Evolutionary conservation across 1,139 yeast species (phyloP), one percentile per base, ranked within the genome.

Genomic region (Scheffersomyces stambukii): DNA sequence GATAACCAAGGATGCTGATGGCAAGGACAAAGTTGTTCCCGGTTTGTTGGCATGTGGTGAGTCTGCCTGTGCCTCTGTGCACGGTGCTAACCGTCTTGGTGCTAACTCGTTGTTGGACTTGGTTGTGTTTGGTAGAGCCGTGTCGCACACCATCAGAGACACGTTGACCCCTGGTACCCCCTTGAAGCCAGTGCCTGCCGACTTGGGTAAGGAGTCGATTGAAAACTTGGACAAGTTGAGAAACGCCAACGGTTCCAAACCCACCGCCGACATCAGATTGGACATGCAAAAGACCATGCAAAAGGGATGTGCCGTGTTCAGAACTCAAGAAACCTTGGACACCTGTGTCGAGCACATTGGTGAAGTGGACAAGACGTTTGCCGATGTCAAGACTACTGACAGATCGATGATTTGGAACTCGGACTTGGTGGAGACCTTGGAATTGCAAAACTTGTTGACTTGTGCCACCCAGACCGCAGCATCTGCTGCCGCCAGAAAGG

Each of bases 351-450:
- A 66, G 46, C 77, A 81, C 50, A 85, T 91, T 52, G 67, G 68
- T 38, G 76, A 64, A 35, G 85, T 91, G 42, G 96, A 89, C 64
- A 67, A 72, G 49, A 60, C 81, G 19, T 81, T 86, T 54, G 46
- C 43, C 25, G 67, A 69, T 35, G 77, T 91, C 43, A 82, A 82
- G 57, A 86, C 94, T 42, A 77, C 89, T 41, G 98, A 91, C 61
- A 79, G 96, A 64, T 86, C 96, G 19, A 86, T 91, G 96, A 88
- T 91, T 57, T 91, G 98, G 98, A 86, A 91, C 73, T 79, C 95
- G 31, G 98, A 91, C 59, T 70, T 91, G 57, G 95, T 89, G 31
- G 98, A 91, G 70, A 84, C 97, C 32, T 72, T 91, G 53, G 98
- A 91, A 64, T 74, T 91, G 59, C 96, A 89, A 64, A 91, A 91